Conservation (phyloP, 257 asterid species). For the Solanum chilense region DNA sequence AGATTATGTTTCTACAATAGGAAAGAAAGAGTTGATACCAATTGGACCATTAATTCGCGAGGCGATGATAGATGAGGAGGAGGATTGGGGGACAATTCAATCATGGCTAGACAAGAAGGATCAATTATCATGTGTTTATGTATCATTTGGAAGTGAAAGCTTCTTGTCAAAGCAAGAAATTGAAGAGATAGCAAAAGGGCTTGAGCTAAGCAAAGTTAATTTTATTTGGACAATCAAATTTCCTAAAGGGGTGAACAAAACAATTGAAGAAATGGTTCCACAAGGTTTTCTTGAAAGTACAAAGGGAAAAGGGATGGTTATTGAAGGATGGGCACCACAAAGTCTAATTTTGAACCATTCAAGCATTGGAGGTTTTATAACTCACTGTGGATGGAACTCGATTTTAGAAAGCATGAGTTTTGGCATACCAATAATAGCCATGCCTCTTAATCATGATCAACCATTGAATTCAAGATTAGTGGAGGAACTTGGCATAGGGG, state of each 20-base stretch:
- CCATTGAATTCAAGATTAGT: not conserved
- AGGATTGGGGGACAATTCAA: not conserved
- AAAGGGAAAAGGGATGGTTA: not conserved
- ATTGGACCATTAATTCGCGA: not conserved
- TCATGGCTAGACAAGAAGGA: not conserved
- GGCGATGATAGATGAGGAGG: not conserved
- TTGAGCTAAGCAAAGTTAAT: not conserved
- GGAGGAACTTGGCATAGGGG: not conserved
- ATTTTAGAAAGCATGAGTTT: not conserved
- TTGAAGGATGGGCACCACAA: not conserved
- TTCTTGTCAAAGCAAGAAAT: not conserved
- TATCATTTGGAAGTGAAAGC: constrained; percentile 1
- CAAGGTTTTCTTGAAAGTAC: not conserved
- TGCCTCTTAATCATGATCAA: not conserved
- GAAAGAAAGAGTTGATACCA: not conserved
- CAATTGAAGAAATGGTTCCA: not conserved
- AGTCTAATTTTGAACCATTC: not conserved
- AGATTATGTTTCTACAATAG: not conserved
- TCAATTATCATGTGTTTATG: not conserved
- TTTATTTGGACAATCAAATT: not conserved
- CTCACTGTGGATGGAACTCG: not conserved
- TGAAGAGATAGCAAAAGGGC: not conserved
- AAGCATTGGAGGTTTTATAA: not conserved
- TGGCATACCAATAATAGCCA: not conserved
- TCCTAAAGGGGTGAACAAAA: not conserved